Base-by-base conservation (phyloP, 768 basidiomycete species). In the Trametes villosa region DNA sequence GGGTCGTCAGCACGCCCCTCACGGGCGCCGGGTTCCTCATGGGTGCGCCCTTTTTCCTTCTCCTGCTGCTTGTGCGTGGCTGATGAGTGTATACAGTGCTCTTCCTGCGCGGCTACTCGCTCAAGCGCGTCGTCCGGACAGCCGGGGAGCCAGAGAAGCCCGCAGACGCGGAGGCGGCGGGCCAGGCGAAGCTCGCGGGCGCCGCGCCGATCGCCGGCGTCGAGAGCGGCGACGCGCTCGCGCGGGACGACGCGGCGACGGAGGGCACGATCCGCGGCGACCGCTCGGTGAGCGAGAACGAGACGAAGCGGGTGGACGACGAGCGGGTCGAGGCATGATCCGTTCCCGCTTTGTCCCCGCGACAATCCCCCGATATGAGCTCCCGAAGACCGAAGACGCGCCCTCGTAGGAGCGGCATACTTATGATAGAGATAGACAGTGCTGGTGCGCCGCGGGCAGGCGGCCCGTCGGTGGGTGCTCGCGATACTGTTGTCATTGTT, bases 1-100 rank as follows among this genome's bases (percentile, higher is more conserved):
- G 89, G 88, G 62, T 88, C 22, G 84, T 86, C 9, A 79, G 78
- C 71, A 86, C 86, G 11, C 86, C 85, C 0, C 74, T 90, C 27
- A 52, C 82, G 8, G 85, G 83, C 13, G 75, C 77, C 41, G 77
- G 80, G 27, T 79, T 89, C 65, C 63, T 88, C 34, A 61, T 78
- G 62, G 70, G 76, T 76, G 48, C 55, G 64, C 62, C n/a, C n/a
- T n/a, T n/a, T 12, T 26, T 22, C 22, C 13, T n/a, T 38, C 26
- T 17, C 41, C 48, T 53, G 20, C 60, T 54, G 9, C 13, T 45
- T 22, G 20, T 12, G 13, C 44, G 24, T 54, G 30, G 17, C 20
- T 31, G 17, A 31, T 50, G 41, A 17, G 9, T 40, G 22, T 20
- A 13, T 15, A 17, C 67, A 87, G 85, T 82, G 18, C 64, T 88